These are phyloP conservation scores for Umbelopsis sp. DNA, from an alignment of 192 early-diverging fungal species.

Conservation along the genomic window DNA sequence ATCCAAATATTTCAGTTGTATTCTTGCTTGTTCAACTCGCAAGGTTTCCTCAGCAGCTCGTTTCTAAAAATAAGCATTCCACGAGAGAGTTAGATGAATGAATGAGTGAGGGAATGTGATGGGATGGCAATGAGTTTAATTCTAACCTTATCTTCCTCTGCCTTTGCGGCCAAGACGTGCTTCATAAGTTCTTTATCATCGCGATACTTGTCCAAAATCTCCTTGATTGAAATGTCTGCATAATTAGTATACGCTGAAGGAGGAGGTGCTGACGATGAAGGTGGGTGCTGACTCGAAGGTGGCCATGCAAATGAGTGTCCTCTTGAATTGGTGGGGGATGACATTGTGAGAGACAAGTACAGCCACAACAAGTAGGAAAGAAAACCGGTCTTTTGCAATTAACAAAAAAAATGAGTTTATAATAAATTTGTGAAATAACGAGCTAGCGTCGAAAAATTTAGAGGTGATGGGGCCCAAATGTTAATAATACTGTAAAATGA, in stretches of 20 bases:
- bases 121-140: background rate
- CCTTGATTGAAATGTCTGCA: conserved; percentile 27
- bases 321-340: conserved; percentile 3
- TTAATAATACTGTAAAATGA: conserved; percentile 2
- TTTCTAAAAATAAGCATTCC: conserved; percentile 23
- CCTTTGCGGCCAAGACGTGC: conserved; percentile 29
- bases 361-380: background rate
- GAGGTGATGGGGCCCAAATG: background rate
- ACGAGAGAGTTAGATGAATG: background rate
- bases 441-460: background rate
- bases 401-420: no score
- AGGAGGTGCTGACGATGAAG: background rate
- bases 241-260: background rate
- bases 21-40: conserved; percentile 28
- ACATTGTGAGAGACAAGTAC: background rate
- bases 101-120: background rate
- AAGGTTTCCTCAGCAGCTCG: conserved; percentile 34
- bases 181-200: conserved; percentile 33
- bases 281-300: background rate
- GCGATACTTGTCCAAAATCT: conserved; percentile 30
- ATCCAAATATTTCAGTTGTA: conserved; percentile 32
- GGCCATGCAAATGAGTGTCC: background rate
- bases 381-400: no score
- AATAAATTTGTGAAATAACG: background rate
- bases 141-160: conserved; percentile 36